Evolutionary conservation across 768 basidiomycete species (phyloP), one percentile per base, ranked within the genome.

Genomic region (Gymnopilus dilepis): DNA sequence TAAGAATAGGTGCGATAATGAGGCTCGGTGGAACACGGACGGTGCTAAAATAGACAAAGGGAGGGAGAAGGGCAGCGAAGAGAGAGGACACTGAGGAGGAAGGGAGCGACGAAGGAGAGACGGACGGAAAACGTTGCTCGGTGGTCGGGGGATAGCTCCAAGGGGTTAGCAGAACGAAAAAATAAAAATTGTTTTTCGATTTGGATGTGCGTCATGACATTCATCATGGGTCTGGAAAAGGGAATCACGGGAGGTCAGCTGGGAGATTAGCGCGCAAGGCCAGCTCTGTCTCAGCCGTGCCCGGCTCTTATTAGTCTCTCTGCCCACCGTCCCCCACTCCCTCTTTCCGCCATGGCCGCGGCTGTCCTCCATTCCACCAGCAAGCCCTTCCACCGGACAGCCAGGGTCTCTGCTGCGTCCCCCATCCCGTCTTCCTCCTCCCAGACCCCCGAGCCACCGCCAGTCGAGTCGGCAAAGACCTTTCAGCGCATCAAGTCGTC

Each of bases 401-500:
- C 47, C 58, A 59, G 57, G 43, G 52, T 22, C 53, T 31, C n/a
- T 5, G 42, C 53, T 19, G 52, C 31, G 47, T 63, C 62, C 9
- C 62, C 61, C 51, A 64, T 63, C 55, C 62, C 74, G 62, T 64
- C 78, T n/a, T 78, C 82, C 21, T 78, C 82, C 62, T 76, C 81
- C 69, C 80, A 21, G 65, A 34, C 34, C 60, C 73, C 63, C 67
- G 21, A 8, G 76, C 42, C 61, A 70, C 9, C 73, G 79, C 30
- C 80, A 82, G 52, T 72, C 81, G 17, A 70, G 77, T 37, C 34
- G 0, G 78, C 82, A 40, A 86, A 80, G 67, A 79, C 87, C 5
- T 86, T 91, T 69, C 83, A 83, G 68, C 84, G 88, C 41, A 74
- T 91, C 59, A 85, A 86, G 58, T 84, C 88, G 2, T 84, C 88